Conservation (phyloP, 768 basidiomycete genomes). For the Boletus barrowsii region DNA sequence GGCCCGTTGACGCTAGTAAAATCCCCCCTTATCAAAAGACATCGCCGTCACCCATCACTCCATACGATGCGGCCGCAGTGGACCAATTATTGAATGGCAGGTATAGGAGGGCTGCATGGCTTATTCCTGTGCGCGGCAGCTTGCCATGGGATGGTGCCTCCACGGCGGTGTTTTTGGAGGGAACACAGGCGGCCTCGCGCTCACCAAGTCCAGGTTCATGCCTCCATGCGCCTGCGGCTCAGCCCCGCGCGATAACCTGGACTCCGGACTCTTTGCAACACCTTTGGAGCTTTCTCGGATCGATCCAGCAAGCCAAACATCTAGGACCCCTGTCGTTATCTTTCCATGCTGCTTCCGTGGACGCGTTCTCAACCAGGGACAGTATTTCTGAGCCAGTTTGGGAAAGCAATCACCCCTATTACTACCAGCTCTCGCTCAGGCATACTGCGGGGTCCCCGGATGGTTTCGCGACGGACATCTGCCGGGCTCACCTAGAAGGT, state of each 20-base stretch:
- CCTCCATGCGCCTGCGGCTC: conserved; percentile 15
- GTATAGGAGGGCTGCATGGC: conserved; percentile 49
- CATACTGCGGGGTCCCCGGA: conserved; percentile 5
- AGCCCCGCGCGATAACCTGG: conserved; percentile 42
- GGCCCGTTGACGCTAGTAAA: conserved; percentile 18
- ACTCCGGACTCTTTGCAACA: conserved; percentile 38
- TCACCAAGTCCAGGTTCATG: conserved; percentile 21
- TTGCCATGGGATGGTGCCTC: conserved; percentile 49
- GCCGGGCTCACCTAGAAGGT: conserved; percentile 24
- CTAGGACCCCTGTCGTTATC: conserved; percentile 50
- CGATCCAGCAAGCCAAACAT: conserved; percentile 34
- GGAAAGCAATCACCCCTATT: conserved; percentile 27
- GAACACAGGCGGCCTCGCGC: conserved; percentile 13
- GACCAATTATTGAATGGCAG: conserved; percentile 24
- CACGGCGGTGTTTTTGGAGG: conserved; percentile 39
- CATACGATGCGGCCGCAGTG: conserved; percentile 33
- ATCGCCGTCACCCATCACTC: conserved; percentile 36
- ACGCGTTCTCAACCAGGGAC: conserved; percentile 8
- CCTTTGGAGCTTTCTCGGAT: conserved; percentile 52
- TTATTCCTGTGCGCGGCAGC: conserved; percentile 54
- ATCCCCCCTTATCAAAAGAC: conserved; percentile 35
- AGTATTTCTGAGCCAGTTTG: conserved; percentile 17
- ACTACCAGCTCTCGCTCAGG: conserved; percentile 14
- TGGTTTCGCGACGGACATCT: conserved; percentile 13
- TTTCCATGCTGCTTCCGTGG: conserved; percentile 38